phyloP scores from a whole-genome alignment of 2,329 filamentous ascomycete genomes.

The Fusarium sp. region DNA sequence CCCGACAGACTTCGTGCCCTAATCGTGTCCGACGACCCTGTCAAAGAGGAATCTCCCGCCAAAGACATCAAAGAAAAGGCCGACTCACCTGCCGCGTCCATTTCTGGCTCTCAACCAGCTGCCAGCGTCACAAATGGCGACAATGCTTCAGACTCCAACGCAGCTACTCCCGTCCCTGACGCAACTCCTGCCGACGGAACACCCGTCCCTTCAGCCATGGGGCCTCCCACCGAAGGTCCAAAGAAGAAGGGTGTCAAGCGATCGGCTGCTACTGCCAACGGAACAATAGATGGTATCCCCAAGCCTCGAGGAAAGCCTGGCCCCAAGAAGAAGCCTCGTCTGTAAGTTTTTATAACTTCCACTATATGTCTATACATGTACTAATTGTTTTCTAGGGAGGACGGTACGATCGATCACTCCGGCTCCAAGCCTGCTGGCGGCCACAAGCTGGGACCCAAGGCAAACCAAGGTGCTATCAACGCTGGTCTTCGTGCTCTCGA shows the following conservation, averaged over 20 bases:
- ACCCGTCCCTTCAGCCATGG: conserved; percentile 68
- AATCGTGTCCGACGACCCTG: conserved; percentile 57
- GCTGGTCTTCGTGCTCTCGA: conserved; percentile 94
- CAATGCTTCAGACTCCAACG: conserved; percentile 69
- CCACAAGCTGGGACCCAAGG: conserved; percentile 94
- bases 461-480: conserved; percentile 97
- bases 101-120: conserved; percentile 47
- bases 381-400: conserved; percentile 64
- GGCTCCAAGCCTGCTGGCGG: conserved; percentile 64
- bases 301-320: conserved; percentile 88
- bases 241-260: conserved; percentile 84
- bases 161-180: conserved; percentile 68
- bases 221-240: conserved; percentile 68
- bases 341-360: conserved; percentile 73
- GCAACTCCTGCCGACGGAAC: conserved; percentile 64
- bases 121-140: conserved; percentile 63
- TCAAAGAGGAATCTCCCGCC: conserved; percentile 60
- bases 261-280: conserved; percentile 73
- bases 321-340: conserved; percentile 93
- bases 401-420: conserved; percentile 71
- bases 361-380: conserved; percentile 7
- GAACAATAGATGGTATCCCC: conserved; percentile 70
- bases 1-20: conserved; percentile 64
- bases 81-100: conserved; percentile 59
- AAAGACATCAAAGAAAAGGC: conserved; percentile 55